phyloP scores from a whole-genome alignment of 2,329 filamentous ascomycete genomes.

The Penicillium psychrosexuale region DNA sequence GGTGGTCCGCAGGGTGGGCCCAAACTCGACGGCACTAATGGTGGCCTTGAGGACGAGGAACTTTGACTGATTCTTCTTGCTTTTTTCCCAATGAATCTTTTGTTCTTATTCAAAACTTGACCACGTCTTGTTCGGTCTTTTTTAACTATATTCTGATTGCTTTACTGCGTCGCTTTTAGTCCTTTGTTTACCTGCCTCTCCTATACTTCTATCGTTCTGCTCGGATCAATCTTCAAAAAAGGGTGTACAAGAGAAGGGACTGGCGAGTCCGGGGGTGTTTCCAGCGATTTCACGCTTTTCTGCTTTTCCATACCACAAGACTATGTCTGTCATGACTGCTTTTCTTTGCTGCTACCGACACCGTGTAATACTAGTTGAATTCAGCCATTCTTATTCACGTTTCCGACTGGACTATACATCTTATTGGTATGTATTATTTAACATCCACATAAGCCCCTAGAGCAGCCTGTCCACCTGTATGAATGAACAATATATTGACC shows the following conservation, averaged over 20 bases:
- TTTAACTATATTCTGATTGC: slow-evolving; percentile 8
- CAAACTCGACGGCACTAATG: background rate
- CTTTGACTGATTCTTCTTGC: background rate
- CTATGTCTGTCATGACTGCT: slow-evolving; percentile 23
- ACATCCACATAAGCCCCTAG: slow-evolving; percentile 31
- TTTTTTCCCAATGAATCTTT: slow-evolving; percentile 1
- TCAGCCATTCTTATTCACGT: slow-evolving; percentile 13
- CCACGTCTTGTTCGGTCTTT: slow-evolving; percentile 5
- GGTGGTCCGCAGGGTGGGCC: slow-evolving; percentile 17
- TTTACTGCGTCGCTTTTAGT: slow-evolving; percentile 5
- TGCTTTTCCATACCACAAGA: slow-evolving; percentile 15
- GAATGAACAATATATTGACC: slow-evolving; percentile 38
- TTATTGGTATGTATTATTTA: background rate
- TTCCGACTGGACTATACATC: background rate
- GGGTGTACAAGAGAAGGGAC: slow-evolving; percentile 23
- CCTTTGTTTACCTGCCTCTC: slow-evolving; percentile 12
- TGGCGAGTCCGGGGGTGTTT: slow-evolving; percentile 19
- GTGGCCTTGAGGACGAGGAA: background rate
- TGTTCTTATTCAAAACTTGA: slow-evolving; percentile 15
- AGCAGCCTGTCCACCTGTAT: slow-evolving; percentile 37
- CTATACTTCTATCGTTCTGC: slow-evolving; percentile 1
- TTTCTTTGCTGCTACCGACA: slow-evolving; percentile 16
- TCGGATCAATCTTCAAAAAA: slow-evolving; percentile 14
- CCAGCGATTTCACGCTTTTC: slow-evolving; percentile 14
- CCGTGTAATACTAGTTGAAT: slow-evolving; percentile 33